Conservation (phyloP, 495 filamentous ascomycete species). For the Chaetomidium leptoderma region DNA sequence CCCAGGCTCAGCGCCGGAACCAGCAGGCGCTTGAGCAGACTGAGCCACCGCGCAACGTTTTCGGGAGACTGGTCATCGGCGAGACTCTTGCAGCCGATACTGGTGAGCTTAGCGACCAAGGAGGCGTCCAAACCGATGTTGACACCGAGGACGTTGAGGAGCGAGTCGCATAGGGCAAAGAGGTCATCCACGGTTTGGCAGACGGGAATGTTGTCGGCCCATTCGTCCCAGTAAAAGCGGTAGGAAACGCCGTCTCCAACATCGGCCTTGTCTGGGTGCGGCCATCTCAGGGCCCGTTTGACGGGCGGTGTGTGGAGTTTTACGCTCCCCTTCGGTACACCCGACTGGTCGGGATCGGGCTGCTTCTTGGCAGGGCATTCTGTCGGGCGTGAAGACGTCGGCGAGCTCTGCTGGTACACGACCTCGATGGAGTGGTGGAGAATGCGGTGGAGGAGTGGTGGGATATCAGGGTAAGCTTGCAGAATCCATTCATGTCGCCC, state of each 20-base stretch:
- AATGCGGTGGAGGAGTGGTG: constrained; percentile 67
- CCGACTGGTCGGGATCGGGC: constrained; percentile 56
- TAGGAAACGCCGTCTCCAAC: constrained; percentile 69
- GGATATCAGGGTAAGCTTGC: constrained; percentile 72
- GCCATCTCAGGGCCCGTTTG: constrained; percentile 68
- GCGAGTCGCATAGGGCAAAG: constrained; percentile 77
- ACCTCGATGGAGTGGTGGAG: constrained; percentile 67
- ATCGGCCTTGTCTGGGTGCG: constrained; percentile 70
- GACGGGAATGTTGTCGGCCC: constrained; percentile 86
- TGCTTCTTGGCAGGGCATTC: constrained; percentile 46
- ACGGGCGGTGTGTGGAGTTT: constrained; percentile 51
- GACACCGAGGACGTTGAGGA: constrained; percentile 79
- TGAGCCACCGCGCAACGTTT: constrained; percentile 70
- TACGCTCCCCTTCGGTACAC: constrained; percentile 61
- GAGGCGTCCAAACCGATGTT: constrained; percentile 79
- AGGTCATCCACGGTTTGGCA: constrained; percentile 89
- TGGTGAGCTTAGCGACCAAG: constrained; percentile 71
- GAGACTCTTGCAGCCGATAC: constrained; percentile 75
- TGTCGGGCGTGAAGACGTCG: constrained; percentile 14
- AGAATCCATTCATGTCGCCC: constrained; percentile 89
- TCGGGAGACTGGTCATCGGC: constrained; percentile 60
- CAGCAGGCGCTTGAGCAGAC: constrained; percentile 74
- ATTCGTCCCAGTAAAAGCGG: constrained; percentile 95
- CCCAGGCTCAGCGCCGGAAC: constrained; percentile 80
- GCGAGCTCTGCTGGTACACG: constrained; percentile 39